These are phyloP conservation scores for Akanthomyces uredinophilus DNA, from an alignment of 2,329 filamentous ascomycete genomes.

Conservation along the genomic window DNA sequence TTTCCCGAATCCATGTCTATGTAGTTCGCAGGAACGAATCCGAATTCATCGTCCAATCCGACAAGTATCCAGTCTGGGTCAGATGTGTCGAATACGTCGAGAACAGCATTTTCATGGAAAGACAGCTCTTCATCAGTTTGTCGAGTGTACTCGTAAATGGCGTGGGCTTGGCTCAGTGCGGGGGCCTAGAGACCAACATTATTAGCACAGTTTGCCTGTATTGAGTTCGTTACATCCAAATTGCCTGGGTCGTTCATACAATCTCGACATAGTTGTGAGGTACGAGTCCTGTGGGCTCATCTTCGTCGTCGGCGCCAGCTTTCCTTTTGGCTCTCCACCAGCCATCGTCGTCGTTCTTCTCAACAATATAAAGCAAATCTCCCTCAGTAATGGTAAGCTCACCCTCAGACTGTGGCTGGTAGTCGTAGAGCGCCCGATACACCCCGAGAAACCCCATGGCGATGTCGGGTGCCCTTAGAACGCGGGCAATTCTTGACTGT, in stretches of 20 bases:
- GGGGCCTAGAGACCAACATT: slow-evolving; percentile 46
- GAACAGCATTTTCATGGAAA: slow-evolving; percentile 79
- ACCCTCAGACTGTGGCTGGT: slow-evolving; percentile 77
- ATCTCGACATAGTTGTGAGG: slow-evolving; percentile 95
- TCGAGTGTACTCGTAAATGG: slow-evolving; percentile 96
- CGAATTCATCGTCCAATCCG: slow-evolving; percentile 76
- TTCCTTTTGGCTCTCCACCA: slow-evolving; percentile 98
- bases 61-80: slow-evolving; percentile 97
- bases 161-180: slow-evolving; percentile 67
- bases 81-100: slow-evolving; percentile 82
- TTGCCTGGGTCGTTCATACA: slow-evolving; percentile 41
- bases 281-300: slow-evolving; percentile 84
- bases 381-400: slow-evolving; percentile 83
- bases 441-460: slow-evolving; percentile 88
- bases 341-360: slow-evolving; percentile 70
- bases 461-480: slow-evolving; percentile 15
- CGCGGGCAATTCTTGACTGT: not conserved
- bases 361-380: slow-evolving; percentile 81
- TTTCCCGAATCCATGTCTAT: slow-evolving; percentile 63
- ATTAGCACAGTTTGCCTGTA: slow-evolving; percentile 4
- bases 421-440: slow-evolving; percentile 89
- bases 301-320: slow-evolving; percentile 75
- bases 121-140: slow-evolving; percentile 98
- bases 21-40: slow-evolving; percentile 94
- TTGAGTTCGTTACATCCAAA: not conserved